Percentiles rank a stretch among this genome's conserved stretches.
Evolutionary conservation across 805 yeast genomes (phyloP).

Genomic region (Saccharomycopsis guyanensis): DNA sequence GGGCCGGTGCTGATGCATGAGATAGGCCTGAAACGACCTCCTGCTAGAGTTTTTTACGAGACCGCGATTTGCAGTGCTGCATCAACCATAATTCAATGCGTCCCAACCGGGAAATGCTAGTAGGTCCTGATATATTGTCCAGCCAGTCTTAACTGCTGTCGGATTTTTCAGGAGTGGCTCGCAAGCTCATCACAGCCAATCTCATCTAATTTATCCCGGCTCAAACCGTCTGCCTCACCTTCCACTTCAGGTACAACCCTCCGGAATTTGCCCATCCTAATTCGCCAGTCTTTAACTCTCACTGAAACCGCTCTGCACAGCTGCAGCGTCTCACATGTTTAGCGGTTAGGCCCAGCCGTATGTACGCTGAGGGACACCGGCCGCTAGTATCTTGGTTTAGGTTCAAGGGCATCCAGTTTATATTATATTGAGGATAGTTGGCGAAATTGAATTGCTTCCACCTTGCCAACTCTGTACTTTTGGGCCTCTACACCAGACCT

Average conservation of each 20-base stretch:
- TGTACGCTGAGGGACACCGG: not conserved
- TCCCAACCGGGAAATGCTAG: not conserved
- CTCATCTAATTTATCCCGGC: no score
- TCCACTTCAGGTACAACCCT: no score
- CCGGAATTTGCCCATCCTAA: no score
- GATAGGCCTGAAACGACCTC: not conserved
- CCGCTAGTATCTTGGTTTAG: not conserved
- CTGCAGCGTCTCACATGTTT: not conserved
- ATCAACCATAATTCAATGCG: not conserved
- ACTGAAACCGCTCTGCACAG: not conserved
- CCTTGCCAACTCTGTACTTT: no score
- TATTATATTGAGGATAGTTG: no score
- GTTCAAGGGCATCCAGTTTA: not conserved
- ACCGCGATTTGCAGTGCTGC: not conserved
- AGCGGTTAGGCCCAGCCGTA: not conserved
- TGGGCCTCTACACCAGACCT: no score
- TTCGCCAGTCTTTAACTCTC: not conserved
- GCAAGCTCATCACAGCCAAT: no score
- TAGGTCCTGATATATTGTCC: not conserved
- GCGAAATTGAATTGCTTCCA: no score
- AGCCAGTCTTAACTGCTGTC: no score
- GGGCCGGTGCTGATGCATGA: not conserved
- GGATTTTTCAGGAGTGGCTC: no score
- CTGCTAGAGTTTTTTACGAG: not conserved
- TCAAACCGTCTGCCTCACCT: no score